These are phyloP conservation scores for Pseudotulostoma volvatum DNA, from an alignment of 495 filamentous ascomycete genomes.

Conservation along the genomic window DNA sequence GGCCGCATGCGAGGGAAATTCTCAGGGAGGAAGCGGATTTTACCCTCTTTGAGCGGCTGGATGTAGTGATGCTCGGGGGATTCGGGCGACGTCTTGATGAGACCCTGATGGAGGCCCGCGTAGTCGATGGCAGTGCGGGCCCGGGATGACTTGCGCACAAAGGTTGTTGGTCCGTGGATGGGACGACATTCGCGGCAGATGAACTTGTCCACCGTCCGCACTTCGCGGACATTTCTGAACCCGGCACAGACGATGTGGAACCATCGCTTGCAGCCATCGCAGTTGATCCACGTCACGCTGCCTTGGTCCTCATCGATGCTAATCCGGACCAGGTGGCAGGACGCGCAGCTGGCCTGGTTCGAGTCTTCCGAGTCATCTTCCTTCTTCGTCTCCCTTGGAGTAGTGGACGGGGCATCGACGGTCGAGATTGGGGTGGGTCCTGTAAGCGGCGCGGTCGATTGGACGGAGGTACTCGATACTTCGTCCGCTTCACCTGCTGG, in stretches of 20 bases:
- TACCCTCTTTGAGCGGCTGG: slow-evolving; percentile 51
- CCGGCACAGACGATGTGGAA: slow-evolving; percentile 59
- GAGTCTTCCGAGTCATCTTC: slow-evolving; percentile 11
- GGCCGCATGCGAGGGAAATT: slow-evolving; percentile 51
- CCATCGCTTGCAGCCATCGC: slow-evolving; percentile 61
- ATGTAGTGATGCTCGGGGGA: slow-evolving; percentile 61
- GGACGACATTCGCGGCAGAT: slow-evolving; percentile 46
- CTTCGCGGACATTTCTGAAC: slow-evolving; percentile 52
- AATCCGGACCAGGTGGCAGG: slow-evolving; percentile 34
- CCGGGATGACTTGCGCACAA: slow-evolving; percentile 43
- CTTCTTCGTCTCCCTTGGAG: slow-evolving; percentile 11
- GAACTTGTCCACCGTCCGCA: slow-evolving; percentile 57
- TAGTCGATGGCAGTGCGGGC: slow-evolving; percentile 62
- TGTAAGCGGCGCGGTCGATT: not conserved
- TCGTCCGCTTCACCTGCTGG: too few relatives aligned
- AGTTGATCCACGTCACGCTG: slow-evolving; percentile 53
- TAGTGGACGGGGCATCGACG: not conserved
- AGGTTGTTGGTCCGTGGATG: slow-evolving; percentile 47
- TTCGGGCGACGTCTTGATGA: slow-evolving; percentile 51
- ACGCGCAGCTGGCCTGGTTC: slow-evolving; percentile 31
- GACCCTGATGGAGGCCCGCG: slow-evolving; percentile 56
- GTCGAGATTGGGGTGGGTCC: not conserved
- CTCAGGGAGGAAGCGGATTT: slow-evolving; percentile 44
- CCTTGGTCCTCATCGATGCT: slow-evolving; percentile 31
- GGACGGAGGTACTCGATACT: too few relatives aligned